phyloP scores from a whole-genome alignment of 2,329 filamentous ascomycete species.

The Orbilia javanica region DNA sequence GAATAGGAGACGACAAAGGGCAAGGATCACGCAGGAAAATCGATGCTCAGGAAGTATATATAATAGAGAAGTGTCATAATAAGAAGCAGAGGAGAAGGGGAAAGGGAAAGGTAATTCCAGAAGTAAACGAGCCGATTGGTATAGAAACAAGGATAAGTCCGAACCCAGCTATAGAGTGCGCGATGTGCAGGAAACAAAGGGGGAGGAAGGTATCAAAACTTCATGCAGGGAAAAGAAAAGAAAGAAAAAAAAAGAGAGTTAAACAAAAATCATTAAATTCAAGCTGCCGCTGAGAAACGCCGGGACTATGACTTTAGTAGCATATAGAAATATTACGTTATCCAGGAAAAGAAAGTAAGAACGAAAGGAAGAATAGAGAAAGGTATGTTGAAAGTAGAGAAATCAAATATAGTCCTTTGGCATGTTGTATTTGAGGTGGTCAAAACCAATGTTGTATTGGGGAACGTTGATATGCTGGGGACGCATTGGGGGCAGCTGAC shows the following conservation, averaged over 20 bases:
- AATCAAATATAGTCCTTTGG: constrained; percentile 46
- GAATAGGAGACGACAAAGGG: constrained; percentile 52
- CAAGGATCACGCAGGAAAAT: constrained; percentile 33
- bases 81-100: constrained; percentile 31
- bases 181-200: constrained; percentile 27
- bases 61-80: constrained; percentile 49
- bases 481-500: constrained; percentile 55
- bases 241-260: constrained; percentile 19
- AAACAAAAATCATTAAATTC: constrained; percentile 27
- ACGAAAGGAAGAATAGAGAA: constrained; percentile 8
- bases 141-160: constrained; percentile 59
- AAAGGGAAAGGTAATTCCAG: constrained; percentile 52
- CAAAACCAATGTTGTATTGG: constrained; percentile 50
- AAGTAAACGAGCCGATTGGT: constrained; percentile 57
- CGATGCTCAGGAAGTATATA: constrained; percentile 45
- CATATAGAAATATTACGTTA: constrained; percentile 40
- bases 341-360: background rate
- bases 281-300: constrained; percentile 56
- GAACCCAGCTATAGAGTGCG: constrained; percentile 35
- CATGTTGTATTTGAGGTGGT: constrained; percentile 46
- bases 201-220: constrained; percentile 34
- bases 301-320: constrained; percentile 50
- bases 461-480: constrained; percentile 51
- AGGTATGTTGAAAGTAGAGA: background rate
- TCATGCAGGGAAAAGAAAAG: constrained; percentile 25